Evolutionary conservation across 208 protist genomes (phyloP), one percentile per base, ranked within the genome.

Genomic region (Trypanosoma platydactyli): DNA sequence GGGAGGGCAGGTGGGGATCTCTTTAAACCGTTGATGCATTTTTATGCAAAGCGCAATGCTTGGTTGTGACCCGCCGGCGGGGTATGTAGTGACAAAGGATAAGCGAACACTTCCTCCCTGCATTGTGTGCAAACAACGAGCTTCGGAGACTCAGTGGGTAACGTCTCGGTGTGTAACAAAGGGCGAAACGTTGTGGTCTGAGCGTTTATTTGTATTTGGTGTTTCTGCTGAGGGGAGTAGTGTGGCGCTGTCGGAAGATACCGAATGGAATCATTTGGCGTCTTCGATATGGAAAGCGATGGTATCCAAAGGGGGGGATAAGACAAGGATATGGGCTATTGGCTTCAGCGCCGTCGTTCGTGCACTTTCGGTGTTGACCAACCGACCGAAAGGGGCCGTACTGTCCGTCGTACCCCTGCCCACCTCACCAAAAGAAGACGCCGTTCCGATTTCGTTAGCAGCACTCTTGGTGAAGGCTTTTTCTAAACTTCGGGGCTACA

Each of bases 41-140:
- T 15, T 33, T 22, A 89, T 91, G 76, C 58, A 81, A 22, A 82
- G 86, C 13, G 72, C 83, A 2, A 84, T 93, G 41, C 84, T 95
- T 16, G 86, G 86, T 27, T 87, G 84, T 15, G 82, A 77, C 12
- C 76, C 92, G 4, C 88, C 86, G 0, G 83, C n/a, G 27, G 64
- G 64, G 0, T 69, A 62, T 29, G 61, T 55, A 45, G 61, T n/a
- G 42, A 33, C 44, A 1, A 18, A 40, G 5, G 64, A 69, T 46
- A 44, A 53, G 22, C 53, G 54, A 52, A 69, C 52, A 27, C 35
- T 69, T 13, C 53, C 64, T 45, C 64, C 64, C 12, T 30, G 25
- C 52, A 54, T 61, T 45, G 54, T 52, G 22, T 3, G 15, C 22
- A 44, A 40, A 22, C 22, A 18, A 42, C 7, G 2, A 0, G n/a